Evolutionary conservation across 345 rosid species (phyloP), one percentile per base, ranked within the genome.

Genomic region (Garcia nutans): DNA sequence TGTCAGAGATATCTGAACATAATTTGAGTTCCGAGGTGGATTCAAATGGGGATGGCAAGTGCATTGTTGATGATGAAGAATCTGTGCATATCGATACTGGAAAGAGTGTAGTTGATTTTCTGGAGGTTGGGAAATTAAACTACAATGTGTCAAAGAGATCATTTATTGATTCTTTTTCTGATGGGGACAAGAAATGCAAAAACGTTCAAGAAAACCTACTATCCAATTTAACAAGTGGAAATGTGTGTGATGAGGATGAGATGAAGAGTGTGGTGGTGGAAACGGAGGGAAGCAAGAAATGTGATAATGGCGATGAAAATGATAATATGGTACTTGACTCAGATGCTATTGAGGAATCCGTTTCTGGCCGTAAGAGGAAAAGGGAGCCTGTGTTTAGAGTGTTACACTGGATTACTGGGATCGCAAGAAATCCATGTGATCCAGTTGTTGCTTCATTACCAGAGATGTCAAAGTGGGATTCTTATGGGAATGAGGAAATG

Each of bases 351-450:
- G 65, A 61, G 50, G 81, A 73, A 64, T 73, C 71, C 3, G 15
- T 19, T 54, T 75, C 76, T 11, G 22, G 76, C 47, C 71, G 55
- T 62, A 91, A 91, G 83, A 89, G 95, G 79, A 91, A 88, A 68
- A 83, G 84, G 47, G 87, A 85, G 47, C 81, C 90, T 70, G 59
- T 74, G n/a, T 75, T 57, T 61, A 82, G 71, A 68, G 83, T 88
- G 84, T 78, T 93, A 63, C 70, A 77, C 63, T 93, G 98, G 99
- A 76, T 93, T 72, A 84, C 68, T 5, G 73, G 84, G 71, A 77
- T 83, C 77, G 96, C 98, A 0, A 87, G 81, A 83, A 72, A 89
- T 83, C 99, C 98, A 6, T 88, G 87, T 78, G 82, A 85, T 74
- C 74, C 76, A 2, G 75, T 77, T 16, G 74, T 89, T 76, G 87